These are phyloP conservation scores for Tricholoma bakamatsutake DNA, from an alignment of 768 basidiomycete species.

Conservation along the genomic window DNA sequence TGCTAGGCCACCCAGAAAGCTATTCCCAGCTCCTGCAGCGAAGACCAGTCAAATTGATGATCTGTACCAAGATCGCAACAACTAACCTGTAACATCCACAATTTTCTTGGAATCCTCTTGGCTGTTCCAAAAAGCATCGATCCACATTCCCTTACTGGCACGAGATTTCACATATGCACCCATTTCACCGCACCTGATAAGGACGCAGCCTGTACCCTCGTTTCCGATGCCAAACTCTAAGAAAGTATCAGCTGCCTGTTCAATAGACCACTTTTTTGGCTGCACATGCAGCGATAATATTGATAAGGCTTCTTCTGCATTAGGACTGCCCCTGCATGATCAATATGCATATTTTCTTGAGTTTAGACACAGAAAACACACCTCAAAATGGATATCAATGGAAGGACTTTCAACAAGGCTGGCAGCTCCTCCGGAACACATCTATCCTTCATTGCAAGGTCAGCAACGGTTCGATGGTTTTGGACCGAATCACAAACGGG, in stretches of 20 bases:
- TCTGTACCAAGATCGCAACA: slow-evolving; percentile 6
- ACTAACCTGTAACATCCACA: slow-evolving; percentile 75
- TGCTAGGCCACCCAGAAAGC: slow-evolving; percentile 79
- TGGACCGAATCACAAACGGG: slow-evolving; percentile 47
- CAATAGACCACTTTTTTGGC: slow-evolving; percentile 47
- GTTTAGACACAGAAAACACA: slow-evolving; percentile 18
- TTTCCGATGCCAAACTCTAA: slow-evolving; percentile 54
- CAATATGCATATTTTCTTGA: neutral
- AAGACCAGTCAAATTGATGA: neutral
- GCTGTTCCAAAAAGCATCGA: slow-evolving; percentile 69
- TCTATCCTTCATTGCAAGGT: slow-evolving; percentile 43
- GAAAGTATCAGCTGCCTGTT: slow-evolving; percentile 61
- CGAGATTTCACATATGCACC: slow-evolving; percentile 61
- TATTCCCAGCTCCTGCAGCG: slow-evolving; percentile 77
- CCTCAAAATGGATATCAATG: slow-evolving; percentile 65
- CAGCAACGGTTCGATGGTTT: neutral
- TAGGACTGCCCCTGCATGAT: slow-evolving; percentile 47
- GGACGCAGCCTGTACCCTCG: slow-evolving; percentile 46
- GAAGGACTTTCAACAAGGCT: slow-evolving; percentile 54
- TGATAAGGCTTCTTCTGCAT: slow-evolving; percentile 76
- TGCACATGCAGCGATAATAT: slow-evolving; percentile 48
- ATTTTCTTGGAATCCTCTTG: slow-evolving; percentile 38
- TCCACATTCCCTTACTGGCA: slow-evolving; percentile 44
- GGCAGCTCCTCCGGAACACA: slow-evolving; percentile 77
- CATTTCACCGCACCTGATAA: slow-evolving; percentile 70